Conservation (phyloP, 2,329 filamentous ascomycete species). For the Pezicula carpinea region DNA sequence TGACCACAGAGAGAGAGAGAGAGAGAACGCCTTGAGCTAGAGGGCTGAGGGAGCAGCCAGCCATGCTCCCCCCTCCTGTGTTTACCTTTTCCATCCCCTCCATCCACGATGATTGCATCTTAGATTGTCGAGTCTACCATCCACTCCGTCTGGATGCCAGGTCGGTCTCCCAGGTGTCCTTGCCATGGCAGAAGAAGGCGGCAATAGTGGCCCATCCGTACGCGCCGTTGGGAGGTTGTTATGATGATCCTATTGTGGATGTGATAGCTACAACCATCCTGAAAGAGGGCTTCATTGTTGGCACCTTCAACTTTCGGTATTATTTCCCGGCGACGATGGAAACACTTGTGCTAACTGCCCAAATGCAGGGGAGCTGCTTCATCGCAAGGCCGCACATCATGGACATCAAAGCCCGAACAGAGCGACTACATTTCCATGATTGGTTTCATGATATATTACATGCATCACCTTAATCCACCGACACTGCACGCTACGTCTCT, state of each 20-base stretch:
- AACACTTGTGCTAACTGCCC: slow-evolving; percentile 9
- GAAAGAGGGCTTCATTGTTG: slow-evolving; percentile 68
- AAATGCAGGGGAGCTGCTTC: slow-evolving; percentile 64
- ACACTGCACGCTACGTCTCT: neutral
- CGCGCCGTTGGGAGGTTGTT: slow-evolving; percentile 78
- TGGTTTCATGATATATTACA: slow-evolving; percentile 74
- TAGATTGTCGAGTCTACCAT: slow-evolving; percentile 83
- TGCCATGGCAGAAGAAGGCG: slow-evolving; percentile 37
- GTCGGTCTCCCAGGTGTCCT: slow-evolving; percentile 12
- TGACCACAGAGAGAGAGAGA: no score
- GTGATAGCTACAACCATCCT: slow-evolving; percentile 55
- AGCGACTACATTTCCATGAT: slow-evolving; percentile 78
- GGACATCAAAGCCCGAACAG: slow-evolving; percentile 77
- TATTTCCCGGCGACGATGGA: neutral
- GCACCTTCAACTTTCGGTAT: slow-evolving; percentile 89
- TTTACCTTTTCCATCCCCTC: slow-evolving; percentile 77
- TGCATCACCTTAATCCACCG: slow-evolving; percentile 41
- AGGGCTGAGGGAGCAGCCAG: slow-evolving; percentile 8
- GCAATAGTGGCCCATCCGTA: slow-evolving; percentile 87
- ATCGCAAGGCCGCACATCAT: slow-evolving; percentile 76
- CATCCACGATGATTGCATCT: slow-evolving; percentile 67
- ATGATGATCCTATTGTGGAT: slow-evolving; percentile 77
- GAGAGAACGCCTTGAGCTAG: no score
- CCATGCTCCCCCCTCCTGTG: slow-evolving; percentile 52
- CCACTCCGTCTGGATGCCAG: slow-evolving; percentile 40